Evolutionary conservation across 2,329 filamentous ascomycete genomes (phyloP).

Genomic region (Ophiostoma australiae): DNA sequence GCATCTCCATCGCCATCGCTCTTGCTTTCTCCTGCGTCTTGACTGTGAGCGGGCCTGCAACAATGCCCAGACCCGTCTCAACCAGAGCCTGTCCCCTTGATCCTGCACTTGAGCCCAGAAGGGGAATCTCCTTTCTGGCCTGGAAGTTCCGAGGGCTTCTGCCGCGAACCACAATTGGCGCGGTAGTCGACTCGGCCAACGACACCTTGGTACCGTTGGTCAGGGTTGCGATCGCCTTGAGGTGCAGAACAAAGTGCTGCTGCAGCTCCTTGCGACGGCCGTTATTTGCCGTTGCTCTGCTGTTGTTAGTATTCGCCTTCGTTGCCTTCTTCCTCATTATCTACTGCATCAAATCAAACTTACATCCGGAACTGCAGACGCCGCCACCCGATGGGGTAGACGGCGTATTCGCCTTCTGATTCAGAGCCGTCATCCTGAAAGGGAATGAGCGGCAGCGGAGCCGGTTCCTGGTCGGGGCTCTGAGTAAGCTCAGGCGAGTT

Average conservation of each 20-base stretch:
- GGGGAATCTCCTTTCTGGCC: constrained; percentile 83
- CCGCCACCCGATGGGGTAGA: constrained; percentile 91
- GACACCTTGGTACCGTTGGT: constrained; percentile 77
- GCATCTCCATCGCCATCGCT: constrained; percentile 50
- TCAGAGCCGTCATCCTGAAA: constrained; percentile 56
- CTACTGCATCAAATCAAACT: constrained; percentile 32
- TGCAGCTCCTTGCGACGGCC: constrained; percentile 90
- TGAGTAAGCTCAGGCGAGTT: constrained; percentile 64
- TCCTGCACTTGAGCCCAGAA: constrained; percentile 70
- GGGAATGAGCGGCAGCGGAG: constrained; percentile 68
- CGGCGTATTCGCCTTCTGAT: constrained; percentile 73
- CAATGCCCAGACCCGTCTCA: constrained; percentile 58
- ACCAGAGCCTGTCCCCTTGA: constrained; percentile 71
- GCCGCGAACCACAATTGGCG: constrained; percentile 88
- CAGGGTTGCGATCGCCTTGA: constrained; percentile 80
- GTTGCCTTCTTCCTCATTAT: not conserved
- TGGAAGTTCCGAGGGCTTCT: constrained; percentile 93
- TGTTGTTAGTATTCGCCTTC: not conserved
- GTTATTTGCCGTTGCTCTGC: constrained; percentile 88
- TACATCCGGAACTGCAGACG: constrained; percentile 83
- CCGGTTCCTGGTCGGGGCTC: constrained; percentile 74
- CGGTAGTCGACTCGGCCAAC: constrained; percentile 77
- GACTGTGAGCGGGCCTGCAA: constrained; percentile 51
- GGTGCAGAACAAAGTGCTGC: constrained; percentile 86
- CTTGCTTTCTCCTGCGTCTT: constrained; percentile 54